Conservation (phyloP, 768 basidiomycete species). For the Mycena leptocephala region DNA sequence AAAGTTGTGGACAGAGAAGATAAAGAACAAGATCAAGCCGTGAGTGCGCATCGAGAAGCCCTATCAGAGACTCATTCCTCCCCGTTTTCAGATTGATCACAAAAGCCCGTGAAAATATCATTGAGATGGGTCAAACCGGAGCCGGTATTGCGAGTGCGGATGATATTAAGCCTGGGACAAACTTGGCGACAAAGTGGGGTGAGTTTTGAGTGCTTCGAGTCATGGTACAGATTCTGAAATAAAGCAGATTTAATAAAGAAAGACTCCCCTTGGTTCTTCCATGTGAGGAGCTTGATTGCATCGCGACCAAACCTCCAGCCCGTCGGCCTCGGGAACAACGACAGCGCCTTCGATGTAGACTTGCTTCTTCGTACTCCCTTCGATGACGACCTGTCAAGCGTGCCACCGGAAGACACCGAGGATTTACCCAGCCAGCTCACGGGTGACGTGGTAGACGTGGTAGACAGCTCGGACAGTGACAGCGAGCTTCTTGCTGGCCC, state of each 20-base stretch:
- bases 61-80: too few species aligned
- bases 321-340: not conserved
- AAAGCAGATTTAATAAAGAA: not conserved
- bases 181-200: not conserved
- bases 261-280: not conserved
- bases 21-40: not conserved
- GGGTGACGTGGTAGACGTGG: too few species aligned
- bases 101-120: not conserved
- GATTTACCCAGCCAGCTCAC: not conserved
- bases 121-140: not conserved
- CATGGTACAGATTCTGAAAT: not conserved
- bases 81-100: not conserved
- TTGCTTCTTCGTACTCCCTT: not conserved
- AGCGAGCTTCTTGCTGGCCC: too few species aligned
- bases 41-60: not conserved
- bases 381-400: not conserved
- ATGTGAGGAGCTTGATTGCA: not conserved
- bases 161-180: not conserved
- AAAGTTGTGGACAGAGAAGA: not conserved
- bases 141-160: not conserved
- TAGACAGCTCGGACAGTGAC: too few species aligned
- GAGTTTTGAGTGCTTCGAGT: not conserved
- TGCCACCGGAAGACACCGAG: not conserved
- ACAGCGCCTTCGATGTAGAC: not conserved
- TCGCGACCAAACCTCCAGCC: conserved; percentile 33